Percentiles rank a stretch among this genome's conserved stretches.
Conservation (phyloP, 1,139 yeast genomes). For the Sugiyamaella pinicola region DNA sequence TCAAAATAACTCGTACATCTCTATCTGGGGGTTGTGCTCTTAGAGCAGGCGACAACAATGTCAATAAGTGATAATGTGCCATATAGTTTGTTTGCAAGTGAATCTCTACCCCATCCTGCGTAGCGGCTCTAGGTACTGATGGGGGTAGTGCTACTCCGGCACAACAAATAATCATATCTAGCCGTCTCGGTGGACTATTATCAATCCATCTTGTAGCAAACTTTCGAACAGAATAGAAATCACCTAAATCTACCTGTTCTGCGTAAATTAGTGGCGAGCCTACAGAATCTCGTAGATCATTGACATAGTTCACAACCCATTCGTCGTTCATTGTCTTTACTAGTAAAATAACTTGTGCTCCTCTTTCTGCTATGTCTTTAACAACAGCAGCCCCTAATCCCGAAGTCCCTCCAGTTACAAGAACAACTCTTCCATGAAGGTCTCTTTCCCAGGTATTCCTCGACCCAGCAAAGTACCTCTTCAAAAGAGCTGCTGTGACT, state of each 20-base stretch:
- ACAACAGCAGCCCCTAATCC: constrained; percentile 84
- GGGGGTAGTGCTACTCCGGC: constrained; percentile 83
- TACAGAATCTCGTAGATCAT: constrained; percentile 70
- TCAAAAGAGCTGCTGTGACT: constrained; percentile 52
- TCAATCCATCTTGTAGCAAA: constrained; percentile 96
- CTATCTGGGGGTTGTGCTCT: constrained; percentile 91
- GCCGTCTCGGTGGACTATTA: constrained; percentile 82
- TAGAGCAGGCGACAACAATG: constrained; percentile 75
- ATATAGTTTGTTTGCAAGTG: constrained; percentile 84
- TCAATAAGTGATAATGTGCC: constrained; percentile 77
- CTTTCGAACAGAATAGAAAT: constrained; percentile 74
- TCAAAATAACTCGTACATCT: constrained; percentile 77
- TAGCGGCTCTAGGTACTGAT: constrained; percentile 59
- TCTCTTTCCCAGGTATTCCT: constrained; percentile 89
- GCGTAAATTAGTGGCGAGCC: constrained; percentile 78
- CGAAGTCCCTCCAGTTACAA: constrained; percentile 83
- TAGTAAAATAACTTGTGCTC: constrained; percentile 83
- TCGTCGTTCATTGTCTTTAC: constrained; percentile 56
- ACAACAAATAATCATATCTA: constrained; percentile 85
- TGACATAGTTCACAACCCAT: constrained; percentile 80
- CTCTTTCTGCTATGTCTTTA: constrained; percentile 69
- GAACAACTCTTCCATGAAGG: constrained; percentile 84
- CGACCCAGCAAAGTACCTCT: constrained; percentile 76
- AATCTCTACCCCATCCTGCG: constrained; percentile 78
- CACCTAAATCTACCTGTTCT: constrained; percentile 80